Evolutionary conservation across 495 filamentous ascomycete species (phyloP).

Genomic region (Podospora tetraspora): DNA sequence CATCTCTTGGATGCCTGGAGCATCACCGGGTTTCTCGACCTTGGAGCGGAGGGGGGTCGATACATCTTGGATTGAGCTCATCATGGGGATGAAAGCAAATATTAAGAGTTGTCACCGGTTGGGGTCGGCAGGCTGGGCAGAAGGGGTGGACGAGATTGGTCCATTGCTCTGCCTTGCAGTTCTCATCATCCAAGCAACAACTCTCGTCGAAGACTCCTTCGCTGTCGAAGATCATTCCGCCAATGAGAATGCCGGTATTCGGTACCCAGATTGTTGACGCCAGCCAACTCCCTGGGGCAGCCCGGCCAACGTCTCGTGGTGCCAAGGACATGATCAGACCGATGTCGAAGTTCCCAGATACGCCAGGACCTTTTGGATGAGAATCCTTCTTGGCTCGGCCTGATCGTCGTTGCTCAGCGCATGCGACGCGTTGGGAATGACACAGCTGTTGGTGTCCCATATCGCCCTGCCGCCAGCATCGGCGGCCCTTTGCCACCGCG

Average conservation of each 20-base stretch:
- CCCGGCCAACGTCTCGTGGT: background rate
- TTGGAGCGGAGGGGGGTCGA: too few relatives aligned
- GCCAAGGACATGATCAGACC: background rate
- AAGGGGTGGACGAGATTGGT: background rate
- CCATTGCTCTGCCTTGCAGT: background rate
- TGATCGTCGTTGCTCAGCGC: constrained; percentile 45
- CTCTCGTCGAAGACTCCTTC: background rate
- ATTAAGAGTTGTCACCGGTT: background rate
- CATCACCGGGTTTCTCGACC: background rate
- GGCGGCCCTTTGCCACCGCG: constrained; percentile 44
- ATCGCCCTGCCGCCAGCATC: constrained; percentile 13
- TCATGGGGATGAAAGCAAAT: background rate
- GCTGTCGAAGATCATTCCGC: background rate
- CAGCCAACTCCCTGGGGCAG: background rate
- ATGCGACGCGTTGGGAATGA: constrained; percentile 45
- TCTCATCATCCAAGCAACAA: background rate
- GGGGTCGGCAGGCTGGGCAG: background rate
- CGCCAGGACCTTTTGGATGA: constrained; percentile 34
- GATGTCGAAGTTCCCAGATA: constrained; percentile 20
- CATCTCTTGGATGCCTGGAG: background rate
- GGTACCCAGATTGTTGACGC: background rate
- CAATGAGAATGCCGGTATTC: background rate
- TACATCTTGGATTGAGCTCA: too few relatives aligned
- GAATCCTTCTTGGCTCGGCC: constrained; percentile 36
- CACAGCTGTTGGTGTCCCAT: constrained; percentile 39